A percentile compares a stretch with the other conserved stretches of the same genome.
These are phyloP conservation scores for Ilyonectria sp. DNA, from an alignment of 2,329 filamentous ascomycete species.

Conservation along the genomic window DNA sequence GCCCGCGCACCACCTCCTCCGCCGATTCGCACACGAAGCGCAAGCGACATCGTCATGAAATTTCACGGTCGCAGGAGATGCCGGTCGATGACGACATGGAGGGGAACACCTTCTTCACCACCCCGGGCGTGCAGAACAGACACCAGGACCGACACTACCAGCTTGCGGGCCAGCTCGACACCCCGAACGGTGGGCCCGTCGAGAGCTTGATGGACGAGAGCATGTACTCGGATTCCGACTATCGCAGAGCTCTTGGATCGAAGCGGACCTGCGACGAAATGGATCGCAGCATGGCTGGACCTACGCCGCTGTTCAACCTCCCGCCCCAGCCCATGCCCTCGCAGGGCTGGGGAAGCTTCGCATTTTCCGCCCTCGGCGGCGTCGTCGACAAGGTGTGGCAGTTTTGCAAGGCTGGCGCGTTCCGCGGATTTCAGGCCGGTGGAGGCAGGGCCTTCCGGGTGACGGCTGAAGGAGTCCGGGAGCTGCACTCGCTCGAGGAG, in stretches of 20 bases:
- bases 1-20: conserved; percentile 32
- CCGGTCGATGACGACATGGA: conserved; percentile 38
- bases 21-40: conserved; percentile 57
- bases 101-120: conserved; percentile 42
- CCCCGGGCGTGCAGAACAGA: conserved; percentile 35
- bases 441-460: conserved; percentile 81
- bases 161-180: conserved; percentile 69
- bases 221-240: conserved; percentile 71
- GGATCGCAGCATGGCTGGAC: conserved; percentile 53
- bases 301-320: conserved; percentile 52
- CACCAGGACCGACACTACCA: conserved; percentile 57
- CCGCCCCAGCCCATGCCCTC: conserved; percentile 49
- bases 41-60: conserved; percentile 59
- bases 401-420: conserved; percentile 82
- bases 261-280: conserved; percentile 57
- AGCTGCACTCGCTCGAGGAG: conserved; percentile 36
- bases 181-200: conserved; percentile 55
- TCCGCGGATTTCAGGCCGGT: conserved; percentile 89
- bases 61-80: conserved; percentile 46
- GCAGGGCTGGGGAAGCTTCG: conserved; percentile 69
- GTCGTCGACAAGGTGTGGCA: conserved; percentile 86
- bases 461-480: conserved; percentile 41
- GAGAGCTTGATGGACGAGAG: conserved; percentile 65
- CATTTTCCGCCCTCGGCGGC: conserved; percentile 75
- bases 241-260: conserved; percentile 67